Conservation (phyloP, 495 filamentous ascomycete genomes). For the Daldinia caldariorum region DNA sequence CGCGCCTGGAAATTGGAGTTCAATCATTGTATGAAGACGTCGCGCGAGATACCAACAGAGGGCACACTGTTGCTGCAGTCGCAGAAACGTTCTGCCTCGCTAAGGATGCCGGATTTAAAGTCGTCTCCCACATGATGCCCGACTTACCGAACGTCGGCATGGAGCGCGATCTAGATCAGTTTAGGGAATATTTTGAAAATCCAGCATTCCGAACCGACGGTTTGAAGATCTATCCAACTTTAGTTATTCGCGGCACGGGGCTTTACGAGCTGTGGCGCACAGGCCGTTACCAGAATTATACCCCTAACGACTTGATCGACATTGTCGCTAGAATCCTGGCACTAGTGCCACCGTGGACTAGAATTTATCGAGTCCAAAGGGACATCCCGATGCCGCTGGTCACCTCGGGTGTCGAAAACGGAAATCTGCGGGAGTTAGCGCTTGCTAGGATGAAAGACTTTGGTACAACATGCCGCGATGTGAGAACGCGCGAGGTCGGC, state of each 20-base stretch:
- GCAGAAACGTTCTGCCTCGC: constrained; percentile 93
- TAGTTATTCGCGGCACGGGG: constrained; percentile 96
- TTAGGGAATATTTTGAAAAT: constrained; percentile 97
- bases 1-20: constrained; percentile 91
- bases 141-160: constrained; percentile 98
- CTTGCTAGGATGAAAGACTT: constrained; percentile 98
- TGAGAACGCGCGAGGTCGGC: constrained; percentile 96
- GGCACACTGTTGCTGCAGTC: constrained; percentile 93
- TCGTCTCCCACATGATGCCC: constrained; percentile 99
- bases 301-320: constrained; percentile 93
- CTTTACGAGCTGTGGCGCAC: constrained; percentile 98
- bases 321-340: constrained; percentile 94
- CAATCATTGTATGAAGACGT: constrained; percentile 98
- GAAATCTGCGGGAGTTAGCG: constrained; percentile 92
- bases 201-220: constrained; percentile 97
- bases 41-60: constrained; percentile 96
- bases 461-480: constrained; percentile 94
- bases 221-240: constrained; percentile 96
- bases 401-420: constrained; percentile 96
- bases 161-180: constrained; percentile 96
- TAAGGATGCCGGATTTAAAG: constrained; percentile 98
- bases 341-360: constrained; percentile 94
- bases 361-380: constrained; percentile 97
- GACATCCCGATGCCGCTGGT: constrained; percentile 99
- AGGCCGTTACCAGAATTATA: constrained; percentile 97